phyloP scores from a whole-genome alignment of 257 asterid genomes.

The Forsythia viridissima region DNA sequence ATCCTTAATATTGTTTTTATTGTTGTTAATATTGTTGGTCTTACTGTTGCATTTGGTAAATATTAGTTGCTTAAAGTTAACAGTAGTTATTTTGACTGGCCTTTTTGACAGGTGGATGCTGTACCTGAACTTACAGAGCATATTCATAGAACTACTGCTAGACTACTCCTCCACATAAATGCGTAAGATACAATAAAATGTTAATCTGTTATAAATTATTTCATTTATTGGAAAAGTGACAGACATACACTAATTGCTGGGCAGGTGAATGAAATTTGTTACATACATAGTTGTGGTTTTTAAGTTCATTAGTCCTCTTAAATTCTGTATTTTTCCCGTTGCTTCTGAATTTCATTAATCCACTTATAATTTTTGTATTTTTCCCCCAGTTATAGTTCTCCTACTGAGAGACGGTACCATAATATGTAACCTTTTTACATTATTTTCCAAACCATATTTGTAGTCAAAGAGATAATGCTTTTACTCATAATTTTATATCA shows the following conservation, averaged over 20 bases:
- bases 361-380: not conserved
- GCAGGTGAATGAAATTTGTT: not conserved
- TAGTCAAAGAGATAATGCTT: not conserved
- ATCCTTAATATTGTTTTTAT: not conserved
- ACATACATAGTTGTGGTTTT: not conserved
- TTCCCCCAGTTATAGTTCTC: not conserved
- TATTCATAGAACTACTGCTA: slow-evolving; percentile 88
- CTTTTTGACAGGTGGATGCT: slow-evolving; percentile 82
- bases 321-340: not conserved
- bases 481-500: not conserved
- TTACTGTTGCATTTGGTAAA: not conserved
- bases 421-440: not conserved
- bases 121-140: slow-evolving; percentile 85
- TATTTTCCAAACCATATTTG: not conserved
- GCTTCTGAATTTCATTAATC: not conserved
- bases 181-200: slow-evolving; percentile 61
- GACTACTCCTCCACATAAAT: slow-evolving; percentile 78
- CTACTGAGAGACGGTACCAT: not conserved
- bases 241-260: slow-evolving; percentile 4
- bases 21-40: not conserved
- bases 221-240: slow-evolving; percentile 3
- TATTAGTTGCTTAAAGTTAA: slow-evolving; percentile 4
- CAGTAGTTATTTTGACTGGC: slow-evolving; percentile 26
- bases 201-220: slow-evolving; percentile 8
- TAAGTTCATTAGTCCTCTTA: slow-evolving; percentile 2